phyloP scores from a whole-genome alignment of 2,329 filamentous ascomycete species.

The Calonectria crousiana region DNA sequence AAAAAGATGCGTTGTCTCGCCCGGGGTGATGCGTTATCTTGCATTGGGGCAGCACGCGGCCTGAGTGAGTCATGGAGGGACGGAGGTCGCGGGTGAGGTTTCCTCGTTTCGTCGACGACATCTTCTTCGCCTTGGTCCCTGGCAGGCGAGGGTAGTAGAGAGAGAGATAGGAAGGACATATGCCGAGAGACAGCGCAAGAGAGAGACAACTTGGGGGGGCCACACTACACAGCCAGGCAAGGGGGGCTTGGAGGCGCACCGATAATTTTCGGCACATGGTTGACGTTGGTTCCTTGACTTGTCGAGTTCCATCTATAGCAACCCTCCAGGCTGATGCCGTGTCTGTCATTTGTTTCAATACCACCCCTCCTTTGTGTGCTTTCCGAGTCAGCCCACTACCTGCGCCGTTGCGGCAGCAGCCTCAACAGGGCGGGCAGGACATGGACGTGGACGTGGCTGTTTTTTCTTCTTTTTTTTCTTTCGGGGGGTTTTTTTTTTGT shows the following conservation, averaged over 20 bases:
- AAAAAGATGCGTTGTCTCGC: conserved; percentile 13
- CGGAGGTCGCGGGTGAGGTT: background rate
- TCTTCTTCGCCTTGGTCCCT: background rate
- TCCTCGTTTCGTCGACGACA: background rate
- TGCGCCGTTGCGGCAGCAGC: background rate
- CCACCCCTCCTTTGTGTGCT: background rate
- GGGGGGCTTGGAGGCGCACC: background rate
- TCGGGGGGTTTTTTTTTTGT: no score
- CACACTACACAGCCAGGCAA: background rate
- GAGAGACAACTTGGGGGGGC: no score
- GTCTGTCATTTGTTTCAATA: conserved; percentile 5
- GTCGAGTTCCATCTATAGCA: conserved; percentile 7
- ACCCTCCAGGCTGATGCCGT: background rate
- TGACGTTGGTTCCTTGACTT: background rate
- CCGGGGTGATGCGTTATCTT: conserved; percentile 38
- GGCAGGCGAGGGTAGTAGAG: background rate
- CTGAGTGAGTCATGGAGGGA: conserved; percentile 24
- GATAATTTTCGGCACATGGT: conserved; percentile 13
- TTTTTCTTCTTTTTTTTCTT: background rate
- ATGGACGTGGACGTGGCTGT: no score
- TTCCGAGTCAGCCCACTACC: background rate
- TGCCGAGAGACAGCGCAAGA: background rate
- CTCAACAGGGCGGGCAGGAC: background rate
- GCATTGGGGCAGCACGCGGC: conserved; percentile 26
- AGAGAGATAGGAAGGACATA: background rate